phyloP scores from a whole-genome alignment of 106 monocot species.

The Platanthera zijinensis region DNA sequence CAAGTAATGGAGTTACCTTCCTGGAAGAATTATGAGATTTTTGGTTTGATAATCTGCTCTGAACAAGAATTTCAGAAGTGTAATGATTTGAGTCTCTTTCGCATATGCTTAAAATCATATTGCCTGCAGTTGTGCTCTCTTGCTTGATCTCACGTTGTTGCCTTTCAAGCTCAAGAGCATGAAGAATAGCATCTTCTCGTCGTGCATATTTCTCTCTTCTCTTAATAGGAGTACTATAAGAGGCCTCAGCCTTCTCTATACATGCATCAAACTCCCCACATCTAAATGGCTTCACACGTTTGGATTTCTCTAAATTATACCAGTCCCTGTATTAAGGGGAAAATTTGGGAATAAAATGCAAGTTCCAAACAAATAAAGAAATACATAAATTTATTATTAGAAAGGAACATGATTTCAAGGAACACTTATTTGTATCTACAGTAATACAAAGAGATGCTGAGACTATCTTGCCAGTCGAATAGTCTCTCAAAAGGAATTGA shows the following conservation, averaged over 20 bases:
- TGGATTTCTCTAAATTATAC: slow-evolving; percentile 94
- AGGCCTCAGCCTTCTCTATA: slow-evolving; percentile 82
- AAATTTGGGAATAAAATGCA: neutral
- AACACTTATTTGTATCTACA: neutral
- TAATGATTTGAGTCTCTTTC: slow-evolving; percentile 19
- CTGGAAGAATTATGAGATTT: slow-evolving; percentile 24
- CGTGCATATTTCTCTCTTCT: slow-evolving; percentile 94
- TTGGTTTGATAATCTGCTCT: slow-evolving; percentile 11
- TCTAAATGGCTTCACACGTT: slow-evolving; percentile 82
- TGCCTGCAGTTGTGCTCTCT: slow-evolving; percentile 12
- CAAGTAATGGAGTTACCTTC: slow-evolving; percentile 14
- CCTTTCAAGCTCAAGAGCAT: slow-evolving; percentile 82
- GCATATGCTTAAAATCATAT: slow-evolving; percentile 10
- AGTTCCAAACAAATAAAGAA: neutral
- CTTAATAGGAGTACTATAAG: slow-evolving; percentile 63
- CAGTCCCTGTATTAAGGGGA: slow-evolving; percentile 50
- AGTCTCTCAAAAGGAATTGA: neutral
- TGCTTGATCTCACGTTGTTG: slow-evolving; percentile 34
- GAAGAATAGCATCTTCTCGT: slow-evolving; percentile 89
- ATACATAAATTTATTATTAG: neutral
- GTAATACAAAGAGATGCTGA: neutral
- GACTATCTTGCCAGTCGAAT: neutral
- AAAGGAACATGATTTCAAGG: neutral
- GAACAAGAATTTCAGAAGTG: slow-evolving; percentile 16
- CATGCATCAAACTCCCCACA: slow-evolving; percentile 90